Base-by-base conservation (phyloP, 345 rosid species). In the Clausena lansium region DNA sequence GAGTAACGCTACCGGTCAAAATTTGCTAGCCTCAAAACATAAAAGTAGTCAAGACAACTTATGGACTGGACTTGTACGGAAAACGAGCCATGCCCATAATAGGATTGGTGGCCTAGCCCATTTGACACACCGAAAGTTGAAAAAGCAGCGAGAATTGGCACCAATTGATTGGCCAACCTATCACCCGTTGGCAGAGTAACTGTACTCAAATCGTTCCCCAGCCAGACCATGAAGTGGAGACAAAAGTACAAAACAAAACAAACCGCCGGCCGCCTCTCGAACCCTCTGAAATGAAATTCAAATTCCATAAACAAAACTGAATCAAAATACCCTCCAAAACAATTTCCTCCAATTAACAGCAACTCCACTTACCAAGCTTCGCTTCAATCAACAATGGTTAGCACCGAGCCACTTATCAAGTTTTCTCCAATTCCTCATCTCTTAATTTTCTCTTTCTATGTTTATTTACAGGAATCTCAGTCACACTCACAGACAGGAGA, bases 381-480 rank as follows among this genome's bases (percentile, higher is more conserved):
- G 36, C 45, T 32, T 79, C 36, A 38, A 71, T 17, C 25, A 35
- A 33, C 66, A 64, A 81, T 79, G 85, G 87, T 81, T 38, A 69
- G 57, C 32, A 30, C 24, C 22, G 39, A 32, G 15, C 32, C 17
- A 11, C 33, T 39, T 15, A 8, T 45, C 17, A 45, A 45, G 50
- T 17, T 45, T 45, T 45, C 50, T 22, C 57, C 11, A n/a, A 9
- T 38, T 55, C 22, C 30, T 33, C 15, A 22, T 69, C 17, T 47
- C 64, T 55, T 22, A 32, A 57, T 13, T 57, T 50, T 55, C 6
- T 60, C 27, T 24, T 10, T 45, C 17, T 45, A 14, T 45, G 2
- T 63, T 50, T 9, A 7, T 47, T 67, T 76, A 66, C 77, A 84
- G 88, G 87, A 84, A 15, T 59, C 70, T 36, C 70, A 59, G 39